Evolutionary conservation across 345 rosid genomes (phyloP).

Genomic region (Dimocarpus longan): DNA sequence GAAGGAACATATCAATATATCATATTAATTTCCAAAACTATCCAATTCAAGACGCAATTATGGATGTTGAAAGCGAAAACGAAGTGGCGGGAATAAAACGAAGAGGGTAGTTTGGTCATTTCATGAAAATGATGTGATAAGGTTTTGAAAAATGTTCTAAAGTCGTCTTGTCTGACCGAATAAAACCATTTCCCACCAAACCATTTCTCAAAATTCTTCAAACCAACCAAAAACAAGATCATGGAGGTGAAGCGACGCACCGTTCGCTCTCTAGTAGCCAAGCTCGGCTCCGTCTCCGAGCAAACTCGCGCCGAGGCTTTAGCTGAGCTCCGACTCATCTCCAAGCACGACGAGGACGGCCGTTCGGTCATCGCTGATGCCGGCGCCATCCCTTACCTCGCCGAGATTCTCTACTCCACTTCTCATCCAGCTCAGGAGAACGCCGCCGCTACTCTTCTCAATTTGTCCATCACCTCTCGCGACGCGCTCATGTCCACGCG

Average conservation of each 20-base stretch:
- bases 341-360: constrained; percentile 75
- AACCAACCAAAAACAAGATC: neutral
- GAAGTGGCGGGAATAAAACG: too few relatives aligned
- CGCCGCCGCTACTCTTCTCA: constrained; percentile 87
- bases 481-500: constrained; percentile 77
- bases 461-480: constrained; percentile 73
- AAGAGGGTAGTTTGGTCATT: too few relatives aligned
- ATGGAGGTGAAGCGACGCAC: constrained; percentile 83
- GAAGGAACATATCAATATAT: too few relatives aligned
- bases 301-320: constrained; percentile 67
- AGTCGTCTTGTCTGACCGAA: too few relatives aligned
- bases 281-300: constrained; percentile 85
- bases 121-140: too few relatives aligned
- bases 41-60: too few relatives aligned
- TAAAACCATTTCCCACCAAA: too few relatives aligned
- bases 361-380: constrained; percentile 68
- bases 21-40: too few relatives aligned
- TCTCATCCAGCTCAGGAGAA: constrained; percentile 67
- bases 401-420: constrained; percentile 79
- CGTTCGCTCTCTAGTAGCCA: constrained; percentile 57
- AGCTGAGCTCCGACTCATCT: constrained; percentile 71
- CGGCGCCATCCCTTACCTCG: constrained; percentile 80
- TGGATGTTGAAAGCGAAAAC: too few relatives aligned
- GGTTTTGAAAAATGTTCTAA: too few relatives aligned
- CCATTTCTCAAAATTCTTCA: neutral